Evolutionary conservation across 2,329 filamentous ascomycete genomes (phyloP), one percentile per base, ranked within the genome.

Genomic region (Pseudogymnoascus sp.): DNA sequence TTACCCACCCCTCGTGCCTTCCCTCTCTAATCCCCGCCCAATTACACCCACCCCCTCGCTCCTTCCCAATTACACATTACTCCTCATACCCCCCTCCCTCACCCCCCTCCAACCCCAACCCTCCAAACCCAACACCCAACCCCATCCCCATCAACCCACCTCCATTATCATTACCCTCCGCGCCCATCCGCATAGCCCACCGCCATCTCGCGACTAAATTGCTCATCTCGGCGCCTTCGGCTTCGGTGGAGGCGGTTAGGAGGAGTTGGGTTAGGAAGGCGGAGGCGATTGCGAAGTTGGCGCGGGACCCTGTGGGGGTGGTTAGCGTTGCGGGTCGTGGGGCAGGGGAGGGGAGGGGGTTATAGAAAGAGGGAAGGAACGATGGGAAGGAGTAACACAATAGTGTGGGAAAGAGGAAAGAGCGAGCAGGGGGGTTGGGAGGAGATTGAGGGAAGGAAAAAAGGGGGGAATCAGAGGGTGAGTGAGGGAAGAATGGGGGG

Each of bases 221-320:
- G 26, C 69, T 70, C 57, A 73, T 70, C 39, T 73, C 72, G 7
- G 34, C 63, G 7, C 65, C 65, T 64, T 73, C 72, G 1, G 59
- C 61, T n/a, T 71, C 70, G 4, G 60, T 66, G 26, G 69, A 65
- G 12, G 68, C 69, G 6, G 69, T 72, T 1, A 73, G 65, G 4
- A 71, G 67, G 47, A 73, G 67, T 63, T 72, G 71, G 68, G 72
- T 72, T 10, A 73, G 68, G 64, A 73, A 73, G 3, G 69, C 71
- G 11, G 70, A 72, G 23, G 72, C 72, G 26, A 72, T 73, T 29
- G 71, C 70, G 45, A 73, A 73, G 61, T 72, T 73, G 60, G 70
- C 69, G 47, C 72, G 69, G 18, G 72, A 73, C 71, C 69, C 71
- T 72, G 40, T 14, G 23, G 37, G 1, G 10, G 34, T 21, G 34